A percentile compares a stretch with the other conserved stretches of the same genome.
These are phyloP conservation scores for Starmerella kuoi DNA, from an alignment of 805 yeast genomes.

Conservation along the genomic window DNA sequence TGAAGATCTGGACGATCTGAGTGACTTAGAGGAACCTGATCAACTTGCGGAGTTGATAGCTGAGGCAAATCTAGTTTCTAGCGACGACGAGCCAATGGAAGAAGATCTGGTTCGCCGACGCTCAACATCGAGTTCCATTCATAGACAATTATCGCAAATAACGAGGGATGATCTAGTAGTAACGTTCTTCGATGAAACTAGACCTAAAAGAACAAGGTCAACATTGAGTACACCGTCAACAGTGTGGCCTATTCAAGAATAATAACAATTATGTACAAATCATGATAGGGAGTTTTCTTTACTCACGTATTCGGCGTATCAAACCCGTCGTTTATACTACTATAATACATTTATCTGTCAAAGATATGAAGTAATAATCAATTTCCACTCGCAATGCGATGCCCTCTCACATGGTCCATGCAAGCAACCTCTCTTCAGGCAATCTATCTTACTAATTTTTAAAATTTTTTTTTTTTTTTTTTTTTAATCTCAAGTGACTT, in stretches of 20 bases:
- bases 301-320: too few species aligned
- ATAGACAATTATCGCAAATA: constrained; percentile 9
- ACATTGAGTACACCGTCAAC: constrained; percentile 2
- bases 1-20: constrained; percentile 25
- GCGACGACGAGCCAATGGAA: constrained; percentile 28
- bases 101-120: neutral
- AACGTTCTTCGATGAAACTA: constrained; percentile 10
- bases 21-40: constrained; percentile 23
- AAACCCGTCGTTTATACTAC: too few species aligned
- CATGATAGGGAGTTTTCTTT: too few species aligned
- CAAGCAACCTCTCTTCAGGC: too few species aligned
- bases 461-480: constrained; percentile 6
- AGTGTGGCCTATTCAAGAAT: constrained; percentile 7
- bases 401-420: too few species aligned
- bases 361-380: too few species aligned
- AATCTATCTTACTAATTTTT: constrained; percentile 7
- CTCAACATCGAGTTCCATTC: constrained; percentile 1
- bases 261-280: too few species aligned
- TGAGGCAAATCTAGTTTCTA: constrained; percentile 41
- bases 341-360: too few species aligned
- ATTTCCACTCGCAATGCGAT: too few species aligned
- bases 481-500: neutral
- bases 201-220: constrained; percentile 8
- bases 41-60: constrained; percentile 32
- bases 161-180: constrained; percentile 7